Evolutionary conservation across 73 alveolate species (phyloP).

Genomic region (Blepharisma japonicum): DNA sequence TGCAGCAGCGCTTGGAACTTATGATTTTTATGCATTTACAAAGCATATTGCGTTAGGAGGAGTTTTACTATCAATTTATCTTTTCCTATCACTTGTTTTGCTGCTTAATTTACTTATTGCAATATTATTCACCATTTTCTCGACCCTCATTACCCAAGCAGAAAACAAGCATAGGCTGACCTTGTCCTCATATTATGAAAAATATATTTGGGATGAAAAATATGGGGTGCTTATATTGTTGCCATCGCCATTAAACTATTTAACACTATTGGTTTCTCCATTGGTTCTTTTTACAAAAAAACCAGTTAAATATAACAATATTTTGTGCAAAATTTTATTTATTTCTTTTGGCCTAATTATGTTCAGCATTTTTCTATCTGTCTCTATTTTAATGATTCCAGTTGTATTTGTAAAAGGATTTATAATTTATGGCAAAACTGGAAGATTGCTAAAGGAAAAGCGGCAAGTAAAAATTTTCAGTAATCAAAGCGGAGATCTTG

Average conservation of each 20-base stretch:
- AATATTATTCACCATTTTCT: conserved; percentile 53
- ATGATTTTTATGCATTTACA: conserved; percentile 49
- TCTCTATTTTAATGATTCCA: conserved; percentile 32
- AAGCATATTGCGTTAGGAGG: conserved; percentile 54
- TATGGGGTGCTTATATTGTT: conserved; percentile 61
- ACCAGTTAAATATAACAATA: background rate
- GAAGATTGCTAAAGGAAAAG: conserved; percentile 38
- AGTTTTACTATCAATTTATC: conserved; percentile 50
- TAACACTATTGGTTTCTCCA: conserved; percentile 22
- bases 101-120: conserved; percentile 63
- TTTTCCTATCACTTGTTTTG: conserved; percentile 58
- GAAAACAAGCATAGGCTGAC: conserved; percentile 63
- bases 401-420: conserved; percentile 45
- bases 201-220: conserved; percentile 58
- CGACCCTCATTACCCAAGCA: conserved; percentile 46
- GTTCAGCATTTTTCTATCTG: conserved; percentile 51
- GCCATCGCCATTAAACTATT: conserved; percentile 61
- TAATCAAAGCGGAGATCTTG: background rate
- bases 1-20: conserved; percentile 61
- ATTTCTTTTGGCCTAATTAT: background rate
- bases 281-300: background rate
- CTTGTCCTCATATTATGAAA: conserved; percentile 52
- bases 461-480: conserved; percentile 28
- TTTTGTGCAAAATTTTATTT: background rate
- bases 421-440: conserved; percentile 42